phyloP scores from a whole-genome alignment of 805 yeast genomes.

The Wickerhamiella kurtzmanii region DNA sequence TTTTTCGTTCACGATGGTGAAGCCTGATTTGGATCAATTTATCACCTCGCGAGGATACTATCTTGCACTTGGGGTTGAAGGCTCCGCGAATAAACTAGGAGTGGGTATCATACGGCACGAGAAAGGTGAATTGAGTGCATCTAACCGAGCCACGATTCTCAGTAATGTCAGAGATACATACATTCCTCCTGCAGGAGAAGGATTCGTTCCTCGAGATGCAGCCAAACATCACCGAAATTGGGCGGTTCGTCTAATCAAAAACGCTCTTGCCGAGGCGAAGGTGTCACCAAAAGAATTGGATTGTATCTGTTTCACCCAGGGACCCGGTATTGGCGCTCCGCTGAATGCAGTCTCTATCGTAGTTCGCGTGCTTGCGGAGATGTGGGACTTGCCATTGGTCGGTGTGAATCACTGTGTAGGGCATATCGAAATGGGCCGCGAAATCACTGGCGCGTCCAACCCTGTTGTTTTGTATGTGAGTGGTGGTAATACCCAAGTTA shows the following conservation, averaged over 20 bases:
- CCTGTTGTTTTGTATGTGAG: constrained; percentile 95
- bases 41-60: constrained; percentile 32
- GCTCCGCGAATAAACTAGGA: constrained; percentile 93
- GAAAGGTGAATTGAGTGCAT: constrained; percentile 39
- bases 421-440: constrained; percentile 98
- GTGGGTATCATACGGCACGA: constrained; percentile 80
- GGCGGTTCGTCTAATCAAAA: constrained; percentile 66
- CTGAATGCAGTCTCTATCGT: constrained; percentile 84
- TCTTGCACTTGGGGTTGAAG: constrained; percentile 83
- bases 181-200: constrained; percentile 95
- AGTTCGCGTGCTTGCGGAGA: constrained; percentile 68
- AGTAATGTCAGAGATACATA: constrained; percentile 93
- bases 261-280: constrained; percentile 50
- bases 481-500: constrained; percentile 97
- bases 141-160: constrained; percentile 59
- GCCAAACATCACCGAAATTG: constrained; percentile 94
- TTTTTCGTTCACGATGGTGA: constrained; percentile 6
- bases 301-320: constrained; percentile 83
- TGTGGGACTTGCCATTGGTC: constrained; percentile 74
- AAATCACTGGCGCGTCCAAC: constrained; percentile 92
- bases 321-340: constrained; percentile 99
- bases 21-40: constrained; percentile 36
- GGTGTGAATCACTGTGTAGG: constrained; percentile 98
- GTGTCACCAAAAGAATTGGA: constrained; percentile 30
- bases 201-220: constrained; percentile 89